phyloP scores from a whole-genome alignment of 768 basidiomycete species.

The Tylopilus sp. region DNA sequence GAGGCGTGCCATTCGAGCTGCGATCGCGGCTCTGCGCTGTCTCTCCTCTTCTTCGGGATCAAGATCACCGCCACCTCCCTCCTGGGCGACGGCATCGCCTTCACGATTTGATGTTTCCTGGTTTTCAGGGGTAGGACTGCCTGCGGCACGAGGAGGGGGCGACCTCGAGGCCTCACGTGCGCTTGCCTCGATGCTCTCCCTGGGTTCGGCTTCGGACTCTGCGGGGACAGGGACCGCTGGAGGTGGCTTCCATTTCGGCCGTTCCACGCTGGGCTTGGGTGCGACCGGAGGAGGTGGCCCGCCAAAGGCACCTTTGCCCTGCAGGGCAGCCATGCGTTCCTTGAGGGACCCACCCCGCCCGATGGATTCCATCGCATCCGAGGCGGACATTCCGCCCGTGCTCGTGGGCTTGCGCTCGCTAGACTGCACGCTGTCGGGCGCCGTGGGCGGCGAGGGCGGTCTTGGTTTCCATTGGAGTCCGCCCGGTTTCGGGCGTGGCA shows the following conservation, averaged over 20 bases:
- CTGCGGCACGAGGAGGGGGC: slow-evolving; percentile 30
- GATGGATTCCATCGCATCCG: slow-evolving; percentile 87
- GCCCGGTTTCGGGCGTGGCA: slow-evolving; percentile 54
- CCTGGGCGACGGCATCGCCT: slow-evolving; percentile 23
- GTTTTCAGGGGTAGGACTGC: slow-evolving; percentile 15
- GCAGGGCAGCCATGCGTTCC: slow-evolving; percentile 93
- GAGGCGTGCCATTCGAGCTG: slow-evolving; percentile 89
- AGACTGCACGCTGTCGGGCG: slow-evolving; percentile 14
- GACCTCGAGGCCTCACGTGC: slow-evolving; percentile 32
- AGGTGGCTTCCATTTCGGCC: slow-evolving; percentile 87
- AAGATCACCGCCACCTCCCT: slow-evolving; percentile 24
- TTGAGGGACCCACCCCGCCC: slow-evolving; percentile 75
- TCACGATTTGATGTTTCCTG: slow-evolving; percentile 23
- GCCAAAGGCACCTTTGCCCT: slow-evolving; percentile 80
- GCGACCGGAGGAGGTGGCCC: slow-evolving; percentile 46
- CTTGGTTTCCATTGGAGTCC: slow-evolving; percentile 73
- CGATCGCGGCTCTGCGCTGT: slow-evolving; percentile 80
- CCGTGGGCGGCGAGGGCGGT: slow-evolving; percentile 43
- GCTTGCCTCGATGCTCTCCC: slow-evolving; percentile 22
- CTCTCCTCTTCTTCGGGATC: slow-evolving; percentile 67
- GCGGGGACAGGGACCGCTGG: slow-evolving; percentile 45
- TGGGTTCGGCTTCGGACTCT: slow-evolving; percentile 40
- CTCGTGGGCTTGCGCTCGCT: slow-evolving; percentile 22
- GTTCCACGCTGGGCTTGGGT: slow-evolving; percentile 51
- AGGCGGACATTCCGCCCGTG: slow-evolving; percentile 64